Evolutionary conservation across 73 alveolate species (phyloP).

Genomic region (Paramecium sexaurelia): DNA sequence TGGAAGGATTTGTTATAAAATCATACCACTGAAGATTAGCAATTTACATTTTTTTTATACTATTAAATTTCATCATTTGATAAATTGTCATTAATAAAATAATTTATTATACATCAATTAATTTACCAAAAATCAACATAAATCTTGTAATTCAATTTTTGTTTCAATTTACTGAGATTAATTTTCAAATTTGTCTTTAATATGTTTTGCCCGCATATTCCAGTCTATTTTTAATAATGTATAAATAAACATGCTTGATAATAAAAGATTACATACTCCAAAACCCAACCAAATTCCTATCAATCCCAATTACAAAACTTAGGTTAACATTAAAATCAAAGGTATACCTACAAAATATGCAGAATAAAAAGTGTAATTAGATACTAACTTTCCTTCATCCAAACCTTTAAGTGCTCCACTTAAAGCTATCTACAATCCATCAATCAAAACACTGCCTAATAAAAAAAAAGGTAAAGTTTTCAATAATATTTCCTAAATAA

Average conservation of each 20-base stretch:
- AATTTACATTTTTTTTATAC: too few species aligned
- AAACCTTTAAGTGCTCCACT: slow-evolving; percentile 13
- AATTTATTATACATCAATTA: background rate
- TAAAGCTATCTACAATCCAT: background rate
- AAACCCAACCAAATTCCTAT: slow-evolving; percentile 41
- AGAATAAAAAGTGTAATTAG: background rate
- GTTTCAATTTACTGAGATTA: background rate
- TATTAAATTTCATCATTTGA: too few species aligned
- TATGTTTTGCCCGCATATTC: background rate
- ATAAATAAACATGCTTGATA: background rate
- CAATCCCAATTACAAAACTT: background rate
- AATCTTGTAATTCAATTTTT: background rate
- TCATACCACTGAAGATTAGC: too few species aligned
- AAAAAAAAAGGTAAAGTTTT: background rate
- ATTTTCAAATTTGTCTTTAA: background rate
- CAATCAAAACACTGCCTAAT: background rate
- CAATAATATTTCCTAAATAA: background rate
- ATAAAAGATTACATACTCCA: background rate
- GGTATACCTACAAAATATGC: background rate
- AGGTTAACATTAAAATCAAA: background rate
- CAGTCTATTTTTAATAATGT: background rate
- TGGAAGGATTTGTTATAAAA: too few species aligned
- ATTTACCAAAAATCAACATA: background rate
- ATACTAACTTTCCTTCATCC: background rate
- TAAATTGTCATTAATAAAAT: background rate